These are phyloP conservation scores for Coemansia sp. DNA, from an alignment of 192 early-diverging fungal species.

Conservation along the genomic window DNA sequence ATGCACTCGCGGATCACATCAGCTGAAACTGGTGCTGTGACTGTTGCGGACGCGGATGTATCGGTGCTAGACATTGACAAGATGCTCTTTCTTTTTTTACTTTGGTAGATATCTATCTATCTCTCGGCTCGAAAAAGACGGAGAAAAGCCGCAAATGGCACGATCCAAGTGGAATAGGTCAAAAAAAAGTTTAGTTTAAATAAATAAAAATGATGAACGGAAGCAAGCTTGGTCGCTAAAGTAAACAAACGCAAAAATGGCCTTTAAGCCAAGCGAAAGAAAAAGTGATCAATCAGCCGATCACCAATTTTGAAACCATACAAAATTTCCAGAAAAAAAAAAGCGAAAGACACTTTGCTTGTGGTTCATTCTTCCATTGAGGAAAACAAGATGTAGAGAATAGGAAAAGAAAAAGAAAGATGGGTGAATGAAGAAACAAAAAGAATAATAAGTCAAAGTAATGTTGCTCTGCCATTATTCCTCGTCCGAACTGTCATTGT, in stretches of 20 bases:
- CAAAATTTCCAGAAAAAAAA: not conserved
- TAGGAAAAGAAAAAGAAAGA: slow-evolving; percentile 4
- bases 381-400: not conserved
- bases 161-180: no score
- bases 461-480: slow-evolving; percentile 29
- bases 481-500: slow-evolving; percentile 57
- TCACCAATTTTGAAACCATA: not conserved
- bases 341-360: no score
- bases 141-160: no score
- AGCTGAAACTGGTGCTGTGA: slow-evolving; percentile 7
- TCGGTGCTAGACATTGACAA: no score
- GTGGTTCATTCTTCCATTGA: no score
- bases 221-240: not conserved
- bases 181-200: no score
- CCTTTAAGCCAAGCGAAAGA: not conserved
- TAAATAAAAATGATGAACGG: not conserved
- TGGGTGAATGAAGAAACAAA: not conserved
- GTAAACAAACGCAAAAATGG: not conserved
- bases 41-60: not conserved
- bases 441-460: not conserved
- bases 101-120: no score
- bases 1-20: slow-evolving; percentile 33
- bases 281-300: not conserved
- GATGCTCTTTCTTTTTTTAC: no score
- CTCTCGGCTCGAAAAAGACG: no score